Percentiles rank a stretch among this genome's conserved stretches.
Evolutionary conservation across 352 stramenopile genomes (phyloP).

Genomic region (Phytophthora lateralis): DNA sequence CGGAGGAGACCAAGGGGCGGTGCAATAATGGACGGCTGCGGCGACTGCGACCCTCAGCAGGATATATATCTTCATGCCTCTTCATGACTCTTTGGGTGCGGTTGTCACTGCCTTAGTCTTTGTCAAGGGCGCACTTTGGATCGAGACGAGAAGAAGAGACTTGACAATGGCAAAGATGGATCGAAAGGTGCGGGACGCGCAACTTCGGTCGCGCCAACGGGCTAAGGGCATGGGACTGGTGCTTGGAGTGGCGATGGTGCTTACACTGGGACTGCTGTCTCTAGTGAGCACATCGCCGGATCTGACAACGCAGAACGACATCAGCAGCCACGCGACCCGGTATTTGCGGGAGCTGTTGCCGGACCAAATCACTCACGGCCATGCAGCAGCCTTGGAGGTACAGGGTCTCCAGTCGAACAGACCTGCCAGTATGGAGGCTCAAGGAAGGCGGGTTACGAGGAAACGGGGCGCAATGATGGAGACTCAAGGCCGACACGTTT

Average conservation of each 20-base stretch:
- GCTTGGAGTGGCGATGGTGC: constrained; percentile 20
- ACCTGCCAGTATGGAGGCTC: constrained; percentile 4
- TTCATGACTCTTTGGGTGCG: neutral
- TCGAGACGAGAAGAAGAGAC: neutral
- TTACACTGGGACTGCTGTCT: constrained; percentile 22
- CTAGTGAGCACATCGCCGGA: constrained; percentile 10
- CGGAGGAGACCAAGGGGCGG: no score
- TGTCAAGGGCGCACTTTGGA: constrained; percentile 2
- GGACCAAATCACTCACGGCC: neutral
- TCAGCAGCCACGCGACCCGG: constrained; percentile 5
- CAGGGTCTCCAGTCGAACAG: neutral
- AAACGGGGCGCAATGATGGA: neutral
- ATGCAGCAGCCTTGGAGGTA: constrained; percentile 5
- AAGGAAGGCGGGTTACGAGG: neutral
- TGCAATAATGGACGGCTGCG: no score
- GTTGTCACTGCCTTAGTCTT: neutral
- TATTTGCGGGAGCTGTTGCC: constrained; percentile 6
- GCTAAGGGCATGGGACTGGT: constrained; percentile 13
- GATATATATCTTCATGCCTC: constrained; percentile 2
- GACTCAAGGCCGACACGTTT: neutral
- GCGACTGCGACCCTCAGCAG: neutral
- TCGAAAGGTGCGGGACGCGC: constrained; percentile 3
- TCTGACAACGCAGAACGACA: neutral
- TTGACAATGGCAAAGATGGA: neutral
- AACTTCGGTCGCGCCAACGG: constrained; percentile 9